Evolutionary conservation across 805 yeast genomes (phyloP).

Genomic region (Wickerhamomyces subpelliculosus): DNA sequence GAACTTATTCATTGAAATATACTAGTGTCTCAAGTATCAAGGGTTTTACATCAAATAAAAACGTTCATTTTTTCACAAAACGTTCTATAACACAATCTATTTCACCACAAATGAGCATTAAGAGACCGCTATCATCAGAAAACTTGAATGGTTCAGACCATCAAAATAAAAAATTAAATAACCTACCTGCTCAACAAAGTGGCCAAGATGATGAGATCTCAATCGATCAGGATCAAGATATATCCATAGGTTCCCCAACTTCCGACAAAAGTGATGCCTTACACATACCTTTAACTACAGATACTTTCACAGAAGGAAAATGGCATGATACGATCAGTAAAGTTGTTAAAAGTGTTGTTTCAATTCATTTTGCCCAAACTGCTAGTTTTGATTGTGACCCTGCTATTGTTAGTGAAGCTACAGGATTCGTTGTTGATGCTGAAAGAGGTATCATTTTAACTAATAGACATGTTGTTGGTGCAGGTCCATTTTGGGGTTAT

Average conservation of each 20-base stretch:
- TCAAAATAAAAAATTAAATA: neutral
- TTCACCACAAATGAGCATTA: neutral
- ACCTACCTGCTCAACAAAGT: neutral
- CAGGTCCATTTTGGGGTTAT: conserved; percentile 89
- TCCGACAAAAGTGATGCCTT: neutral
- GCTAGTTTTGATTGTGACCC: conserved; percentile 80
- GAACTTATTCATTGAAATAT: neutral
- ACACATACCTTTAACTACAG: conserved; percentile 1
- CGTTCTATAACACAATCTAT: no score
- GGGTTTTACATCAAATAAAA: no score
- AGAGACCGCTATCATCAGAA: neutral
- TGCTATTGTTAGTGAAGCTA: conserved; percentile 81
- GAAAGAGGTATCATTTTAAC: conserved; percentile 78
- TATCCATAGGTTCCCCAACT: neutral
- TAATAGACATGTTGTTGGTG: conserved; percentile 91
- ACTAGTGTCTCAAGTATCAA: no score
- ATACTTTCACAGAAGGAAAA: conserved; percentile 26
- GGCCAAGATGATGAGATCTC: conserved; percentile 6
- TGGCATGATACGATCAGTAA: conserved; percentile 81
- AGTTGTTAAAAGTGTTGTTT: conserved; percentile 82
- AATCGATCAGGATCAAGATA: conserved; percentile 1
- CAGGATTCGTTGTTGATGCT: conserved; percentile 90
- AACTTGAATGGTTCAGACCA: neutral
- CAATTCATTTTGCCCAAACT: conserved; percentile 85
- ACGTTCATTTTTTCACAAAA: neutral